Percentiles rank a stretch among this genome's conserved stretches.
These are phyloP conservation scores for Orobanche coerulescens DNA, from an alignment of 257 asterid species.

Conservation along the genomic window DNA sequence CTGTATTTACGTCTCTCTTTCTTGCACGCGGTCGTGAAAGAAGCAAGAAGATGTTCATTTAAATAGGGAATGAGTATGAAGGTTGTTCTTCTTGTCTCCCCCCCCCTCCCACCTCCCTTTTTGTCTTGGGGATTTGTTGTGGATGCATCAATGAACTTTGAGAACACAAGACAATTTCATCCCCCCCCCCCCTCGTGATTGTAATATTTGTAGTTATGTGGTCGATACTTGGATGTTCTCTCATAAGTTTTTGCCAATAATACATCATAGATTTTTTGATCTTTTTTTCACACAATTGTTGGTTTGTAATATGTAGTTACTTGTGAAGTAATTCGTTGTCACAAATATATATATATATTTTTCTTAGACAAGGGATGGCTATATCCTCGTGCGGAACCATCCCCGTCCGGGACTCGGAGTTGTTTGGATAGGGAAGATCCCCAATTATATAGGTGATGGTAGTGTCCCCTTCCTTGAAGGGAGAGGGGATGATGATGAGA, in stretches of 20 bases:
- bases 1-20: slow-evolving; percentile 29
- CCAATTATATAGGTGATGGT: too few relatives aligned
- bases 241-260: slow-evolving; percentile 15
- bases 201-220: slow-evolving; percentile 34
- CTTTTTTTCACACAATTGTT: background rate
- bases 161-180: slow-evolving; percentile 31
- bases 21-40: slow-evolving; percentile 23
- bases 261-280: slow-evolving; percentile 7
- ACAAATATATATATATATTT: too few relatives aligned
- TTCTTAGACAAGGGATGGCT: too few relatives aligned
- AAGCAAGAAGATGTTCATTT: slow-evolving; percentile 28
- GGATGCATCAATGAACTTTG: slow-evolving; percentile 31
- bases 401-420: too few relatives aligned
- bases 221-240: slow-evolving; percentile 28
- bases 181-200: slow-evolving; percentile 24
- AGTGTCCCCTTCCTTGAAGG: too few relatives aligned
- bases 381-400: too few relatives aligned
- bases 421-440: too few relatives aligned
- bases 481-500: too few relatives aligned
- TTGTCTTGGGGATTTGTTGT: slow-evolving; percentile 49
- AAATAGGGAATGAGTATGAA: slow-evolving; percentile 34
- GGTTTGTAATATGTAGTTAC: background rate
- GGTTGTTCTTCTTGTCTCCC: slow-evolving; percentile 31
- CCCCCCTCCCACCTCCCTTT: slow-evolving; percentile 19
- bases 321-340: background rate